These are phyloP conservation scores for Uronychia setigera DNA, from an alignment of 73 alveolate species.

Conservation along the genomic window DNA sequence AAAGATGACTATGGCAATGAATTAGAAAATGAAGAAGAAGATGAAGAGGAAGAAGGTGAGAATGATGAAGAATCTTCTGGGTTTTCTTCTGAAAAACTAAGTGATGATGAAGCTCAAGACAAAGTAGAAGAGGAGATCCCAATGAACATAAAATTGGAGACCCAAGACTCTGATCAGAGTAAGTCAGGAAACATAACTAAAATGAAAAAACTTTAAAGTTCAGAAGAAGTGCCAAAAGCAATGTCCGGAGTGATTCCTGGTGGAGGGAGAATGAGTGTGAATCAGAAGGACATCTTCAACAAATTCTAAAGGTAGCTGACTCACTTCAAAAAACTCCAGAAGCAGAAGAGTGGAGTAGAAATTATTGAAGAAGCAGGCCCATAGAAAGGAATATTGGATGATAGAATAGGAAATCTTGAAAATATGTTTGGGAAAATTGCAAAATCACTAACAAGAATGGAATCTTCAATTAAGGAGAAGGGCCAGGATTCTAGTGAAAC, in stretches of 20 bases:
- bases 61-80: neutral
- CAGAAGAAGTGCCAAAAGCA: too few relatives aligned
- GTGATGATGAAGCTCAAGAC: neutral
- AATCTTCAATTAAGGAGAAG: neutral
- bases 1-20: neutral
- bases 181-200: neutral
- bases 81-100: neutral
- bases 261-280: too few relatives aligned
- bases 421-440: neutral
- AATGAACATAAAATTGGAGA: neutral
- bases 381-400: neutral
- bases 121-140: too few relatives aligned
- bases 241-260: too few relatives aligned
- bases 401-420: constrained; percentile 2
- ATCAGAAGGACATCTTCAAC: neutral
- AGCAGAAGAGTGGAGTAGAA: neutral
- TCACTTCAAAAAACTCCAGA: neutral
- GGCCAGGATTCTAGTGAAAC: too few relatives aligned
- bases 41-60: neutral
- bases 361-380: neutral
- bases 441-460: neutral
- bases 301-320: neutral
- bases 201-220: too few relatives aligned
- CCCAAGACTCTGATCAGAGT: neutral
- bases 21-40: neutral